Base-by-base conservation (phyloP, 83 land plant species). In the Isoetes engelmannii region DNA sequence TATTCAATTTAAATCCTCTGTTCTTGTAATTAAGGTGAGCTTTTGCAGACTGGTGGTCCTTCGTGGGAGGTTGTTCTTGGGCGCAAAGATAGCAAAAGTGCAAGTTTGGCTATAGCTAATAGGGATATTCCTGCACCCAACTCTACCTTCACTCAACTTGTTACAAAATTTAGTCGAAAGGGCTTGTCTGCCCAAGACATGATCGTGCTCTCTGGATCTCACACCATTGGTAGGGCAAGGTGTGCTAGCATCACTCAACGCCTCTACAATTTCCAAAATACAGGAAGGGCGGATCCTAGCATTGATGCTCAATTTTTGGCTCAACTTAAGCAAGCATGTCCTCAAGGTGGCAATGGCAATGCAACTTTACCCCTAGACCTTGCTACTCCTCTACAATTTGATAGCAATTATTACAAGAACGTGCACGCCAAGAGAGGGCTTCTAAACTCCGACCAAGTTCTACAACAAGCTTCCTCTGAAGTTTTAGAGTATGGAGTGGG, bases 31-130 rank as follows among this genome's bases (percentile, higher is more conserved):
- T n/a, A n/a, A n/a, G n/a, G n/a, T n/a, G n/a, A n/a, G n/a, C n/a
- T n/a, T n/a, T n/a, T n/a, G n/a, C 64, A 86, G 89, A 61, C 80
- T 47, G 84, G 83, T 44, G 90, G 90, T n/a, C 85, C 85, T 0
- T 7, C 4, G 43, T 85, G 88, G 88, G 80, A 70, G 20, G 83
- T 87, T 6, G 74, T 77, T 20, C 65, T 87, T 45, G 90, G 87
- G 18, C 81, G 90, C 69, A 87, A 79, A 37, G 90, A 87, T 57
- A 74, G 87, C 0, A 70, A 5, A 43, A 68, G 63, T 7, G 87
- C 87, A 44, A 87, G 84, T 67, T 17, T 84, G 19, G 71, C 67
- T 43, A 75, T 75, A 7, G 67, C 90, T 6, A 87, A 87, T 72
- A 70, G 58, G 44, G 63, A 84, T 68, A 84, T 87, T 54, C 78